Evolutionary conservation across 164 flowering plant species (phyloP).

Genomic region (Amborella trichopoda): DNA sequence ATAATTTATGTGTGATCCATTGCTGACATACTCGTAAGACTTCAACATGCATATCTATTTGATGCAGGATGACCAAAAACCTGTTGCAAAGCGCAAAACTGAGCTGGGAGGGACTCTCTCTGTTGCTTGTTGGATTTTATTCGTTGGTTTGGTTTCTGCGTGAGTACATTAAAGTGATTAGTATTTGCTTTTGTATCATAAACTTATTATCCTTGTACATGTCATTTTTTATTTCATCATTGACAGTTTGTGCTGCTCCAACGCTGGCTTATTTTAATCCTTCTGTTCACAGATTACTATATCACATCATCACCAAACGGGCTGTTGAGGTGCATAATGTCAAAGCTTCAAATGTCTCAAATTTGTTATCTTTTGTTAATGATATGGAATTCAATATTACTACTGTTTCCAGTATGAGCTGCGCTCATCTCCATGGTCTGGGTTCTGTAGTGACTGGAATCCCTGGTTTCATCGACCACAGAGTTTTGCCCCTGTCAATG

Average conservation of each 20-base stretch:
- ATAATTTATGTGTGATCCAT: too few relatives aligned
- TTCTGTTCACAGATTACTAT: slow-evolving; percentile 63
- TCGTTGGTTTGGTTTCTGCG: slow-evolving; percentile 84
- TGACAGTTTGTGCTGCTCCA: slow-evolving; percentile 5
- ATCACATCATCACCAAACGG: slow-evolving; percentile 72
- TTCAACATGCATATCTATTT: too few relatives aligned
- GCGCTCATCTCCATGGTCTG: slow-evolving; percentile 71
- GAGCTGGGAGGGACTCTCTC: slow-evolving; percentile 95
- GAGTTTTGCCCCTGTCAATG: slow-evolving; percentile 34
- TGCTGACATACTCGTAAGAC: too few relatives aligned
- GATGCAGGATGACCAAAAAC: slow-evolving; percentile 68
- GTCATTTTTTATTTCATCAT: neutral
- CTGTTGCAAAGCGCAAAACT: slow-evolving; percentile 77
- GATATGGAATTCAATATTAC: slow-evolving; percentile 91
- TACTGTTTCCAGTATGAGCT: slow-evolving; percentile 84
- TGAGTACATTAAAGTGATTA: slow-evolving; percentile 27
- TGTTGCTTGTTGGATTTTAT: slow-evolving; percentile 80
- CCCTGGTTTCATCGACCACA: slow-evolving; percentile 54
- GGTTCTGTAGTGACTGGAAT: slow-evolving; percentile 49
- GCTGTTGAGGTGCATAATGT: slow-evolving; percentile 73
- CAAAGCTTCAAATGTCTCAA: slow-evolving; percentile 73
- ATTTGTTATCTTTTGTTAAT: slow-evolving; percentile 53
- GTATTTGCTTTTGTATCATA: slow-evolving; percentile 1
- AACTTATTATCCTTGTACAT: neutral
- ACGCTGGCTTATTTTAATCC: slow-evolving; percentile 16